These are phyloP conservation scores for Gnaphalium uliginosum DNA, from an alignment of 129 eudicot genomes.

Conservation along the genomic window DNA sequence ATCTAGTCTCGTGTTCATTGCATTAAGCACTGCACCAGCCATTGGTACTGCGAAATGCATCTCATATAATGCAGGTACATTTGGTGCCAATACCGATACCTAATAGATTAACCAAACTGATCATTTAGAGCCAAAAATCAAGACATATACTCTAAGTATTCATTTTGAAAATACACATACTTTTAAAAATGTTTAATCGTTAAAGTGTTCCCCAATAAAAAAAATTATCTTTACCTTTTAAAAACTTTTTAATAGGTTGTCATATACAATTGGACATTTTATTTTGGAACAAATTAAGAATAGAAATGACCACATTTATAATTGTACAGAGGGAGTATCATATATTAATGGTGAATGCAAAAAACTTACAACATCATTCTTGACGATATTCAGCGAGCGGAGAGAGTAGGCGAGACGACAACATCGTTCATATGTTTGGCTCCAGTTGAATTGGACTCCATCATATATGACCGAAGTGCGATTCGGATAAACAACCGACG, in stretches of 20 bases:
- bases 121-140: not conserved
- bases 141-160: too few species aligned
- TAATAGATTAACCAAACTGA: not conserved
- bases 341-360: too few species aligned
- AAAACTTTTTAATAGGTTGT: too few species aligned
- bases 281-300: too few species aligned
- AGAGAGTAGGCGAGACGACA: conserved; percentile 68
- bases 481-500: conserved; percentile 45
- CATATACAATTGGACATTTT: too few species aligned
- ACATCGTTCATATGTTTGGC: conserved; percentile 58
- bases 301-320: too few species aligned
- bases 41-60: conserved; percentile 72
- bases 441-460: conserved; percentile 53
- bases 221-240: too few species aligned
- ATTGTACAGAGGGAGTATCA: too few species aligned
- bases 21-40: conserved; percentile 71
- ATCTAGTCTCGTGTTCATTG: conserved; percentile 67
- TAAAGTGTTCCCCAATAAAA: too few species aligned
- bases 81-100: conserved; percentile 80
- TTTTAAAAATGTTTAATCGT: too few species aligned
- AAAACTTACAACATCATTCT: conserved; percentile 56
- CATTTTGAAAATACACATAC: too few species aligned
- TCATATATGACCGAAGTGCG: conserved; percentile 59
- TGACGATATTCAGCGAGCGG: conserved; percentile 43
- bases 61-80: conserved; percentile 69